A percentile compares a stretch with the other conserved stretches of the same genome.
These are phyloP conservation scores for Puccinia sorghi DNA, from an alignment of 1,284 basidiomycete species.

Conservation along the genomic window DNA sequence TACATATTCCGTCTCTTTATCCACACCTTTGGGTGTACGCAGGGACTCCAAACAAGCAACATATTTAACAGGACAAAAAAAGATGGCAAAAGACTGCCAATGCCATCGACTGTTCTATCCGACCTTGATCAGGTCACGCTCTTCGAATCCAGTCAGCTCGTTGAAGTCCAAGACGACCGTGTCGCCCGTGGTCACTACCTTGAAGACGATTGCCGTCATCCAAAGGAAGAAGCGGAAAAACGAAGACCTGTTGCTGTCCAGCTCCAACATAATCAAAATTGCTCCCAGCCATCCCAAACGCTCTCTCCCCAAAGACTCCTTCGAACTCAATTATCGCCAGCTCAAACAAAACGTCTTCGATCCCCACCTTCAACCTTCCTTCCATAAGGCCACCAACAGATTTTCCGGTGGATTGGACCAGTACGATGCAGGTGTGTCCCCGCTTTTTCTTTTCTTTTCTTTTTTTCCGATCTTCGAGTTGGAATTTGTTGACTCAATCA, in stretches of 20 bases:
- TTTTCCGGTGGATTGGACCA: not conserved
- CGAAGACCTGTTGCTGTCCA: not conserved
- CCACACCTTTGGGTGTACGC: no score
- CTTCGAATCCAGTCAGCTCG: conserved; percentile 2
- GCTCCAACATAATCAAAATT: not conserved
- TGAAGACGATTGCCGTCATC: conserved; percentile 12
- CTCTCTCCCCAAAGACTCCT: not conserved
- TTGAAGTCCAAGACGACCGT: conserved; percentile 21
- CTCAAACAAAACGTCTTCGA: not conserved
- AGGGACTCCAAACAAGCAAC: no score
- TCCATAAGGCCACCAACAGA: not conserved
- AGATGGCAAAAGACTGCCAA: conserved; percentile 26
- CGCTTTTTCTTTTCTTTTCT: not conserved
- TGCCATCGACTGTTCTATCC: conserved; percentile 30
- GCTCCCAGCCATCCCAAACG: not conserved
- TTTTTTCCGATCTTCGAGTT: no score
- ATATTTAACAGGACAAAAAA: not conserved
- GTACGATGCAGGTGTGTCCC: not conserved
- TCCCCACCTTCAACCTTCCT: not conserved
- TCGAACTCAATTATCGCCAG: not conserved
- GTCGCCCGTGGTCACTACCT: conserved; percentile 9
- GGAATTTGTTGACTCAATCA: not conserved
- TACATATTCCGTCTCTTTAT: not conserved
- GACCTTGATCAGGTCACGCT: conserved; percentile 24
- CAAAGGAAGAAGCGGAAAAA: conserved; percentile 15